A percentile compares a stretch with the other conserved stretches of the same genome.
These are phyloP conservation scores for Silene coronaria DNA, from an alignment of 179 eudicot genomes.

Conservation along the genomic window DNA sequence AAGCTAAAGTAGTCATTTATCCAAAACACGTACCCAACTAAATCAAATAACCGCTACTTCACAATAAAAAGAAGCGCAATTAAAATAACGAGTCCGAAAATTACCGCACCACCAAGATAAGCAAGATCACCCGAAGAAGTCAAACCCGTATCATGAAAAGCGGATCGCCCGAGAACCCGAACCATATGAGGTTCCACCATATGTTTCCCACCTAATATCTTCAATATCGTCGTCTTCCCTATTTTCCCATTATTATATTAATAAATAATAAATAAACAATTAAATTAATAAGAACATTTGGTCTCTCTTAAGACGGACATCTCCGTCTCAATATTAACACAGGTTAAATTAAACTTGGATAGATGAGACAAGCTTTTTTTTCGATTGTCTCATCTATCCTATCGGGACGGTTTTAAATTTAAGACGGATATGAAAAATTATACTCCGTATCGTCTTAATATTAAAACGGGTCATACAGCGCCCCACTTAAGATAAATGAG, in stretches of 20 bases:
- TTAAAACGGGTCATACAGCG: too few species aligned
- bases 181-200: slow-evolving; percentile 94
- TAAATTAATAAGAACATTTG: background rate
- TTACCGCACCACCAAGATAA: slow-evolving; percentile 94
- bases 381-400: too few species aligned
- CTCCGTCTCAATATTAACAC: background rate
- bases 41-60: too few species aligned
- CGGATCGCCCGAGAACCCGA: slow-evolving; percentile 79
- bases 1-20: too few species aligned
- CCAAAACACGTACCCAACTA: too few species aligned
- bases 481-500: too few species aligned
- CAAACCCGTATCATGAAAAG: slow-evolving; percentile 83
- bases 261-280: background rate
- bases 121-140: slow-evolving; percentile 78
- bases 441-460: too few species aligned
- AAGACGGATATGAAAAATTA: slow-evolving; percentile 1
- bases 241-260: background rate
- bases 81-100: background rate
- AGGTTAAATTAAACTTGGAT: too few species aligned
- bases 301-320: background rate
- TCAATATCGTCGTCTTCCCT: slow-evolving; percentile 92
- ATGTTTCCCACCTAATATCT: slow-evolving; percentile 94
- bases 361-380: too few species aligned
- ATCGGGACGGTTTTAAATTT: background rate
- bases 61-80: too few species aligned